Evolutionary conservation across 2,329 filamentous ascomycete species (phyloP).

Genomic region (Tolypocladium tropicale): DNA sequence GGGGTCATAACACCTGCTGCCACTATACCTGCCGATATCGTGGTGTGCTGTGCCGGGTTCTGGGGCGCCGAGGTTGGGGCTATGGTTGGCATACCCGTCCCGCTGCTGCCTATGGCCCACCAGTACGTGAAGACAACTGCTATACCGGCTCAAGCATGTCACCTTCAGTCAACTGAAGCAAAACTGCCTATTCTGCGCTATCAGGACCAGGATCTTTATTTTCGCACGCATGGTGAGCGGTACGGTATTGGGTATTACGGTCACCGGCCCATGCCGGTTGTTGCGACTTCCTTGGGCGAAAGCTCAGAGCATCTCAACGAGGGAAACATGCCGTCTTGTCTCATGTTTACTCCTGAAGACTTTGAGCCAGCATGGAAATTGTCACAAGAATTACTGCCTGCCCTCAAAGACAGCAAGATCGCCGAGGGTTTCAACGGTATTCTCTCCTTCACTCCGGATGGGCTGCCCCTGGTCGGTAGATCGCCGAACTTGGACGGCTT

Average conservation of each 20-base stretch:
- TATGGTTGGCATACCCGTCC: constrained; percentile 48
- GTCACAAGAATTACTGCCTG: constrained; percentile 42
- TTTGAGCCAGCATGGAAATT: constrained; percentile 51
- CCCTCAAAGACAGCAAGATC: constrained; percentile 37
- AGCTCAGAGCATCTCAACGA: constrained; percentile 45
- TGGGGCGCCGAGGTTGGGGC: constrained; percentile 56
- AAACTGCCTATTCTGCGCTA: constrained; percentile 48
- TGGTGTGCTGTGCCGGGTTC: constrained; percentile 54
- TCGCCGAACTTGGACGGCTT: constrained; percentile 49
- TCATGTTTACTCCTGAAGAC: constrained; percentile 48
- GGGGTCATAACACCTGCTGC: constrained; percentile 41
- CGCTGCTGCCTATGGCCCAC: constrained; percentile 50
- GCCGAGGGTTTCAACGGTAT: constrained; percentile 55
- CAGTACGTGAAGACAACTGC: constrained; percentile 54
- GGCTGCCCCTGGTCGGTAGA: constrained; percentile 48
- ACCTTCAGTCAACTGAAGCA: constrained; percentile 33
- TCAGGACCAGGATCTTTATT: constrained; percentile 55
- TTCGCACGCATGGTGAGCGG: constrained; percentile 52
- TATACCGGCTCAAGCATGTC: constrained; percentile 31
- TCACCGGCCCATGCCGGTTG: constrained; percentile 50
- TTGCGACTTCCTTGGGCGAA: constrained; percentile 40
- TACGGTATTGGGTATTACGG: constrained; percentile 56
- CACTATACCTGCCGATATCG: constrained; percentile 45
- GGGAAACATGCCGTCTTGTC: constrained; percentile 52
- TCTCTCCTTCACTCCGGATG: constrained; percentile 57